Conservation (phyloP, 768 basidiomycete genomes). For the Filobasidium floriforme region DNA sequence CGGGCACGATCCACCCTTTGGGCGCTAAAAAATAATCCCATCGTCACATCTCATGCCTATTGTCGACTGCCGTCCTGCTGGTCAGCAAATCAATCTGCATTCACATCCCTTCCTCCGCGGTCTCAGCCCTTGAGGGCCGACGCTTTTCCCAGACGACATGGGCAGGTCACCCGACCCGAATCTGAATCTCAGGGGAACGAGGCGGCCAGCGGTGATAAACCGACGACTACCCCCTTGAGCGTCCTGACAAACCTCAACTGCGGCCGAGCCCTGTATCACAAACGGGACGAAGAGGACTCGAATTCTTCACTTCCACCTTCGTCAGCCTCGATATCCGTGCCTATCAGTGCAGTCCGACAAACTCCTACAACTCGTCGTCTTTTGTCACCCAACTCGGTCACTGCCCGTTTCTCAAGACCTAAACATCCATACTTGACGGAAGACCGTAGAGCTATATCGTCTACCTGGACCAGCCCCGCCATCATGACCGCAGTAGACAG, state of each 20-base stretch:
- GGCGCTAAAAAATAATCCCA: too few relatives aligned
- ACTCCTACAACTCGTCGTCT: not conserved
- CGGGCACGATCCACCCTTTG: too few relatives aligned
- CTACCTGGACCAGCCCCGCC: not conserved
- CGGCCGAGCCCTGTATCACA: too few relatives aligned
- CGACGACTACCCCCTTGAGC: not conserved
- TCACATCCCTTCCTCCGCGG: too few relatives aligned
- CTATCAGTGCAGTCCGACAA: not conserved
- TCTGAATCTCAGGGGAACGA: too few relatives aligned
- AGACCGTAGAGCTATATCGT: not conserved
- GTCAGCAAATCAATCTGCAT: too few relatives aligned
- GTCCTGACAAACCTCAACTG: not conserved
- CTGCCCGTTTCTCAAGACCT: not conserved
- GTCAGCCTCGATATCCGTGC: not conserved
- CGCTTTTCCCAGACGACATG: too few relatives aligned
- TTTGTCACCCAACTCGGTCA: not conserved
- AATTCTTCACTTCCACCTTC: not conserved
- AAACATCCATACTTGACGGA: not conserved
- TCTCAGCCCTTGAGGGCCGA: too few relatives aligned
- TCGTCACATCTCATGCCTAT: too few relatives aligned
- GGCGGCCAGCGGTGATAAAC: not conserved
- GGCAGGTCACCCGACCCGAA: too few relatives aligned
- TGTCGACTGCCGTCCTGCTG: too few relatives aligned
- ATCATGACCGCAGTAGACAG: conserved; percentile 2
- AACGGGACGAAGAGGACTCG: too few relatives aligned